phyloP scores from a whole-genome alignment of 768 basidiomycete genomes.

The Mycena rosella region DNA sequence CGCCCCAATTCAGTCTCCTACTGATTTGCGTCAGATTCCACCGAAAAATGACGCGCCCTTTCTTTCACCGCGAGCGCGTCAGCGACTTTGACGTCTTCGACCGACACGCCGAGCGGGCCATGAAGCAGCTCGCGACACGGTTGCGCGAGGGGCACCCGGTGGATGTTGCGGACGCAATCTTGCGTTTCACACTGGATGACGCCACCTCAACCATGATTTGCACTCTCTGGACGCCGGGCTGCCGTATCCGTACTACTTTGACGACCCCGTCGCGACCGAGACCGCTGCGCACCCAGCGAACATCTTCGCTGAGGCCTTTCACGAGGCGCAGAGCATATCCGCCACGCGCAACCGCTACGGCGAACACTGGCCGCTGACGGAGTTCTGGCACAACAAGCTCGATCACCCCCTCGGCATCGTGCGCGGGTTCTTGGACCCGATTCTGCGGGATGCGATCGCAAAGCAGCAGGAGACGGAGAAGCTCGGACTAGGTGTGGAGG shows the following conservation, averaged over 20 bases:
- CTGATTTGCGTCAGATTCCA: conserved; percentile 30
- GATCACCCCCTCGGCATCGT: conserved; percentile 60
- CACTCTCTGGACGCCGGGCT: conserved; percentile 60
- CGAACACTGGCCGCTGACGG: conserved; percentile 62
- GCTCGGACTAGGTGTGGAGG: conserved; percentile 14
- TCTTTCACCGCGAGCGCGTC: conserved; percentile 39
- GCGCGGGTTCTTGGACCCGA: conserved; percentile 64
- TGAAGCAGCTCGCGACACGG: conserved; percentile 32
- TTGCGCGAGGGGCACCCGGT: conserved; percentile 57
- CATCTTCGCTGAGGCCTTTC: conserved; percentile 63
- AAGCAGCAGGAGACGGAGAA: conserved; percentile 46
- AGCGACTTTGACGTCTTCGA: conserved; percentile 42
- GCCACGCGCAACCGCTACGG: conserved; percentile 57
- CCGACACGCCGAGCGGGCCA: conserved; percentile 32
- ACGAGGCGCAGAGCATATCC: conserved; percentile 58
- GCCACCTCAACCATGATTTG: conserved; percentile 64
- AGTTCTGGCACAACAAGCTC: conserved; percentile 65
- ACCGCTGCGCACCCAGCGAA: conserved; percentile 22
- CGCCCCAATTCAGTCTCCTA: no score
- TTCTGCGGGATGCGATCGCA: conserved; percentile 62
- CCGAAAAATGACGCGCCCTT: conserved; percentile 40
- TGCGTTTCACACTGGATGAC: conserved; percentile 71
- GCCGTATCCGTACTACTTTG: conserved; percentile 61
- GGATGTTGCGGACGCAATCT: conserved; percentile 71
- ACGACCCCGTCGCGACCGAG: conserved; percentile 34